Conservation (phyloP, 2,329 filamentous ascomycete genomes). For the Fusarium agapanthi region DNA sequence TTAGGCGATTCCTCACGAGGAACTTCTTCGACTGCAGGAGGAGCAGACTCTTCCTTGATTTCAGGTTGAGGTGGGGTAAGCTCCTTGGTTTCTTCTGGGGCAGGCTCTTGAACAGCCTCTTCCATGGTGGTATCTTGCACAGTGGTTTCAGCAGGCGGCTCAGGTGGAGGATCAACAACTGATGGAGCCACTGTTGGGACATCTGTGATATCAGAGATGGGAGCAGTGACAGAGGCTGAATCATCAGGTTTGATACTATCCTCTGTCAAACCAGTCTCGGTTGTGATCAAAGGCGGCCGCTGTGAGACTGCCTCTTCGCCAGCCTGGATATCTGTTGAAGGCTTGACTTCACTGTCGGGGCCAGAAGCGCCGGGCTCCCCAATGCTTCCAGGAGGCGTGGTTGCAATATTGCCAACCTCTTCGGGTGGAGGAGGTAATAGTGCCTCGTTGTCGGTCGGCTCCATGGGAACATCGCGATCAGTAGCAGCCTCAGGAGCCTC, state of each 20-base stretch:
- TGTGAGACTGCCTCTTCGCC: slow-evolving; percentile 31
- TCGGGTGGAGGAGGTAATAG: slow-evolving; percentile 50
- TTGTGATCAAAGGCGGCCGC: slow-evolving; percentile 39
- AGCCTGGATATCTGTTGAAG: slow-evolving; percentile 36
- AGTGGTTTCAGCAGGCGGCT: slow-evolving; percentile 27
- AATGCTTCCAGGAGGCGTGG: slow-evolving; percentile 42
- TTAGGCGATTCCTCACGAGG: slow-evolving; percentile 43
- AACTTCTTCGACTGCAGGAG: slow-evolving; percentile 45
- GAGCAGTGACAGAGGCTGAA: slow-evolving; percentile 47
- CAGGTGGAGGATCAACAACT: slow-evolving; percentile 13
- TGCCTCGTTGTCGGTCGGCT: slow-evolving; percentile 31
- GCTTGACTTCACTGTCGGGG: slow-evolving; percentile 40
- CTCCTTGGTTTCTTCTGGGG: slow-evolving; percentile 26
- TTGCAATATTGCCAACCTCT: slow-evolving; percentile 52
- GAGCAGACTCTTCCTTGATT: slow-evolving; percentile 36
- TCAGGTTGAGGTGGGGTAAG: slow-evolving; percentile 31
- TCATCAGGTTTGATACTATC: slow-evolving; percentile 52
- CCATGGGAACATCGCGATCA: slow-evolving; percentile 41
- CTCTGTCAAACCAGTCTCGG: slow-evolving; percentile 49
- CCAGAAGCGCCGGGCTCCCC: slow-evolving; percentile 39
- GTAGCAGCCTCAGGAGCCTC: slow-evolving; percentile 41
- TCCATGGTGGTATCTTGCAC: slow-evolving; percentile 2
- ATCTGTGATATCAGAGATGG: slow-evolving; percentile 43
- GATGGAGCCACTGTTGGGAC: slow-evolving; percentile 41
- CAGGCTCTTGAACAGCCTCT: neutral